A percentile compares a stretch with the other conserved stretches of the same genome.
Conservation (phyloP, 2,329 filamentous ascomycete genomes). For the Ascochyta clinopodiicola region DNA sequence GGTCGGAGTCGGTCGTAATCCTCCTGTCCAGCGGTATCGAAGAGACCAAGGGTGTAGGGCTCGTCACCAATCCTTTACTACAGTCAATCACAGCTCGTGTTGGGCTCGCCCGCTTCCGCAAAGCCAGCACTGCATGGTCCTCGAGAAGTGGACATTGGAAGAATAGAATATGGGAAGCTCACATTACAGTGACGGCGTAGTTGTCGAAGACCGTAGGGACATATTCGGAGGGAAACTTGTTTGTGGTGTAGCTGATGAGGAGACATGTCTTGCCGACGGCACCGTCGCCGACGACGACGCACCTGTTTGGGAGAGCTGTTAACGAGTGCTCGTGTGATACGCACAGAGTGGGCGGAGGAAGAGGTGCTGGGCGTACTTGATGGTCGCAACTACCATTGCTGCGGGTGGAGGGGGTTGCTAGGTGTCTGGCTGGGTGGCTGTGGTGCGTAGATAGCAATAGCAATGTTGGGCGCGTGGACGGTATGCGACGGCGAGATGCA, state of each 20-base stretch:
- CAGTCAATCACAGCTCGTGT: slow-evolving; percentile 32
- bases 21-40: slow-evolving; percentile 98
- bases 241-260: slow-evolving; percentile 98
- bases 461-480: slow-evolving; percentile 13
- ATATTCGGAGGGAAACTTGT: slow-evolving; percentile 99
- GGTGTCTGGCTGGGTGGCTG: slow-evolving; percentile 4
- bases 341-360: background rate
- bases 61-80: slow-evolving; percentile 91
- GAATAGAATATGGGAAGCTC: slow-evolving; percentile 53
- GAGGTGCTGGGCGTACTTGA: slow-evolving; percentile 46
- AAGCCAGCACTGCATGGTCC: background rate
- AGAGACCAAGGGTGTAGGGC: slow-evolving; percentile 94
- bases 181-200: slow-evolving; percentile 99
- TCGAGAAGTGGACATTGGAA: background rate
- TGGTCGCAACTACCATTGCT: slow-evolving; percentile 52
- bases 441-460: slow-evolving; percentile 8
- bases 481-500: slow-evolving; percentile 18
- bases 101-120: background rate
- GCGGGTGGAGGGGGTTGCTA: slow-evolving; percentile 2
- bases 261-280: slow-evolving; percentile 99
- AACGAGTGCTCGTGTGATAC: slow-evolving; percentile 5
- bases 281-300: slow-evolving; percentile 98
- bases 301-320: slow-evolving; percentile 62
- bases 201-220: slow-evolving; percentile 99
- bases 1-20: slow-evolving; percentile 98